A percentile compares a stretch with the other conserved stretches of the same genome.
phyloP scores from a whole-genome alignment of 305 asterid genomes.

The Fraxinus nigra region DNA sequence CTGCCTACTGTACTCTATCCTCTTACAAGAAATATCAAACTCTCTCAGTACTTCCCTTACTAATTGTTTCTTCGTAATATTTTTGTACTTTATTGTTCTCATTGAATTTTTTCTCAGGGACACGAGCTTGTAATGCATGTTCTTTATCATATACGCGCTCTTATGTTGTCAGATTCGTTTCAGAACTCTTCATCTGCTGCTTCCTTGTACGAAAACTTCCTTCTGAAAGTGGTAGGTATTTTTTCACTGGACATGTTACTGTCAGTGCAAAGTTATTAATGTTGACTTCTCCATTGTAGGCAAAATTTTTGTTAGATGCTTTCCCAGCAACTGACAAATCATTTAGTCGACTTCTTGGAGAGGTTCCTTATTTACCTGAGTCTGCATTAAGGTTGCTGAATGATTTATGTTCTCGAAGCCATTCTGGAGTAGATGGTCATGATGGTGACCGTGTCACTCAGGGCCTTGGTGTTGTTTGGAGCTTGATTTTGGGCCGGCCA shows the following conservation, averaged over 20 bases:
- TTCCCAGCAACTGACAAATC: constrained; percentile 94
- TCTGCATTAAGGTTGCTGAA: constrained; percentile 68
- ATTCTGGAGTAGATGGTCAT: constrained; percentile 52
- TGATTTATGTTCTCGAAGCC: constrained; percentile 65
- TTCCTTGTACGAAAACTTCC: constrained; percentile 69
- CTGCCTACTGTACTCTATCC: background rate
- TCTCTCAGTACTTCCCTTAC: constrained; percentile 15
- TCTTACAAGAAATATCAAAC: background rate
- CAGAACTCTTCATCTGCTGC: constrained; percentile 51
- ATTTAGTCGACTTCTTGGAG: constrained; percentile 89
- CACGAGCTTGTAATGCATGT: constrained; percentile 91
- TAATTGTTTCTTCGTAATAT: constrained; percentile 3
- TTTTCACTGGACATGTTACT: constrained; percentile 12
- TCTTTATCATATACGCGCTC: constrained; percentile 75
- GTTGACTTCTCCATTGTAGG: constrained; percentile 52
- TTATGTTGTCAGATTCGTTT: constrained; percentile 56
- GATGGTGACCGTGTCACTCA: constrained; percentile 95
- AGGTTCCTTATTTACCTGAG: constrained; percentile 83
- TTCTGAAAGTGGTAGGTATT: constrained; percentile 76
- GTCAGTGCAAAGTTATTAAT: constrained; percentile 25
- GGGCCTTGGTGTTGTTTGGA: constrained; percentile 95
- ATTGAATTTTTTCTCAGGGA: constrained; percentile 51
- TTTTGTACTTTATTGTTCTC: constrained; percentile 19
- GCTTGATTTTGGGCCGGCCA: constrained; percentile 84
- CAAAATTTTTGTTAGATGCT: constrained; percentile 61